Percentiles rank a stretch among this genome's conserved stretches.
Evolutionary conservation across 2,329 filamentous ascomycete genomes (phyloP).

Genomic region (Onygena corvina): DNA sequence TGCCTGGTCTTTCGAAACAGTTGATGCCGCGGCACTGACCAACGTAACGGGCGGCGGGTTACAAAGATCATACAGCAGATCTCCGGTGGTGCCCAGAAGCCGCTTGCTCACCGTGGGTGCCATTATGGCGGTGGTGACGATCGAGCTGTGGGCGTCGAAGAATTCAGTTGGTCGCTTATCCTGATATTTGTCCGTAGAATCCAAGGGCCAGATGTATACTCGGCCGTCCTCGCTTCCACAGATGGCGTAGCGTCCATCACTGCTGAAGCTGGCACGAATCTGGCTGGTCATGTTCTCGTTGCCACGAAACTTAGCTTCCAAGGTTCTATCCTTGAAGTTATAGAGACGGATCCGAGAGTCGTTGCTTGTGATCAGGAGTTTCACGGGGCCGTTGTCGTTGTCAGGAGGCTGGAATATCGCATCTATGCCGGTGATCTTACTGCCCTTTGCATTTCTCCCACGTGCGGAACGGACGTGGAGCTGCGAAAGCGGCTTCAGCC

Average conservation of each 20-base stretch:
- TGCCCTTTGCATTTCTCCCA: conserved; percentile 88
- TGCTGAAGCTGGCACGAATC: conserved; percentile 78
- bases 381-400: conserved; percentile 54
- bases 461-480: conserved; percentile 87
- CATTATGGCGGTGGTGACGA: conserved; percentile 80
- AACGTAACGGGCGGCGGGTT: conserved; percentile 85
- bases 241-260: conserved; percentile 74
- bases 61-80: conserved; percentile 92
- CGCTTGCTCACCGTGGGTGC: conserved; percentile 68
- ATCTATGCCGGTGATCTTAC: conserved; percentile 92
- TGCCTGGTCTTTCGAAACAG: conserved; percentile 40
- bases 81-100: conserved; percentile 65
- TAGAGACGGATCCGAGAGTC: conserved; percentile 87
- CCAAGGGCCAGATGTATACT: conserved; percentile 80
- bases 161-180: conserved; percentile 76
- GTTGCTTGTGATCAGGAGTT: conserved; percentile 84
- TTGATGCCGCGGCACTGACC: conserved; percentile 57
- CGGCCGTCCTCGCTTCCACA: conserved; percentile 87
- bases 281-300: conserved; percentile 84
- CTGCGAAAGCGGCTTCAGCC: conserved; percentile 68
- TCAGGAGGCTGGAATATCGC: conserved; percentile 51
- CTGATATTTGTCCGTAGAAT: conserved; percentile 50
- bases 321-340: conserved; percentile 67
- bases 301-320: conserved; percentile 84
- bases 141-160: conserved; percentile 79